Conservation (phyloP, 257 asterid genomes). For the Jaltomata sinuosa region DNA sequence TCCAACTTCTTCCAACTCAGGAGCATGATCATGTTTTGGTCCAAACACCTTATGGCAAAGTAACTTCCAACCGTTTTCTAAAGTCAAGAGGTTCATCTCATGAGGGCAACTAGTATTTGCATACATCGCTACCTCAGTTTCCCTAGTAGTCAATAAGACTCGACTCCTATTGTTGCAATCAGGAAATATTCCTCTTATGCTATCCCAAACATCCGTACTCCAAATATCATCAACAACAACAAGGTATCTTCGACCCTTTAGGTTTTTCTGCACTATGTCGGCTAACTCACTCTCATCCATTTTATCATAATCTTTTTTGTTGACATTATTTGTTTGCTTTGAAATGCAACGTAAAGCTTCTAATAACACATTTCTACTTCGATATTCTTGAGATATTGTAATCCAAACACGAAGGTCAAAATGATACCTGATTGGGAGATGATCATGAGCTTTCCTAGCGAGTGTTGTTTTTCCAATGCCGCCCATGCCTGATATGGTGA, state of each 20-base stretch:
- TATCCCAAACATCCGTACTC: background rate
- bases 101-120: background rate
- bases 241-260: background rate
- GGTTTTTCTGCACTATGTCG: background rate
- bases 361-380: background rate
- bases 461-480: background rate
- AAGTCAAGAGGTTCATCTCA: background rate
- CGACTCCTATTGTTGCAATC: background rate
- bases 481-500: background rate
- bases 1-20: background rate
- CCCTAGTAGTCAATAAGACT: conserved; percentile 1
- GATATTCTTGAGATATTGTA: background rate
- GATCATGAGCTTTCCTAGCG: background rate
- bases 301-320: background rate
- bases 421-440: background rate
- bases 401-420: background rate
- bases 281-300: background rate
- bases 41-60: background rate
- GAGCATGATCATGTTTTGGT: background rate
- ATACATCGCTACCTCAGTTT: background rate
- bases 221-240: conserved; percentile 7
- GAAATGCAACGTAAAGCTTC: background rate
- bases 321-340: no score
- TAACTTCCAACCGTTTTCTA: background rate
- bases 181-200: background rate